Evolutionary conservation across 306 rosid genomes (phyloP).

Genomic region (Corylus heterophylla): DNA sequence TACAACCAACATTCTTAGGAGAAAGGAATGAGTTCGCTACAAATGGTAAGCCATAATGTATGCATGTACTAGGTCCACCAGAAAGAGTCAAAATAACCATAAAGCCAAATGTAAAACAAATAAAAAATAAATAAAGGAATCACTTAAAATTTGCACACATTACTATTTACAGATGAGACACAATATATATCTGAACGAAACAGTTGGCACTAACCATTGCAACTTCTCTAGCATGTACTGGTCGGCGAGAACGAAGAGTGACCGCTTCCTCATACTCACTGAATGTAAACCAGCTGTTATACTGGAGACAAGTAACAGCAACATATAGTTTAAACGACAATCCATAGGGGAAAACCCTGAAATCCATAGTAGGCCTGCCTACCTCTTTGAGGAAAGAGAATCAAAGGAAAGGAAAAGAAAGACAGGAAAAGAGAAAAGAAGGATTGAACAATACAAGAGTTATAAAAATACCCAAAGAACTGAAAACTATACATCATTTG

Average conservation of each 20-base stretch:
- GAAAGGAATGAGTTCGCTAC: neutral
- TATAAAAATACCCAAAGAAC: neutral
- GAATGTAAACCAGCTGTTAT: constrained; percentile 96
- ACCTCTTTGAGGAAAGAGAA: no score
- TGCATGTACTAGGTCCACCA: neutral
- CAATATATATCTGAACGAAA: neutral
- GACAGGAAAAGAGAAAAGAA: no score
- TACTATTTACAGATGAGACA: neutral
- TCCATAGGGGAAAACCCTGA: no score
- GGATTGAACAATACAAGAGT: neutral
- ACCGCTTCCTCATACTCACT: constrained; percentile 86
- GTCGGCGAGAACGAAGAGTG: constrained; percentile 75
- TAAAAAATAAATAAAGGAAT: neutral
- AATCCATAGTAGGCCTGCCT: no score
- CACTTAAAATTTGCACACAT: neutral
- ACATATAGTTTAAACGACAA: constrained; percentile 20
- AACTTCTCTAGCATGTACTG: constrained; percentile 85
- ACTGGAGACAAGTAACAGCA: constrained; percentile 54
- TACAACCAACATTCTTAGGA: neutral
- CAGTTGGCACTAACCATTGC: constrained; percentile 51
- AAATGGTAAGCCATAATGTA: neutral
- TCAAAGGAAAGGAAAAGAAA: no score
- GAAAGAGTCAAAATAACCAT: neutral
- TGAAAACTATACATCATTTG: neutral
- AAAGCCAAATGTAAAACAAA: neutral